Evolutionary conservation across 345 rosid species (phyloP).

Genomic region (Angophora floribunda): DNA sequence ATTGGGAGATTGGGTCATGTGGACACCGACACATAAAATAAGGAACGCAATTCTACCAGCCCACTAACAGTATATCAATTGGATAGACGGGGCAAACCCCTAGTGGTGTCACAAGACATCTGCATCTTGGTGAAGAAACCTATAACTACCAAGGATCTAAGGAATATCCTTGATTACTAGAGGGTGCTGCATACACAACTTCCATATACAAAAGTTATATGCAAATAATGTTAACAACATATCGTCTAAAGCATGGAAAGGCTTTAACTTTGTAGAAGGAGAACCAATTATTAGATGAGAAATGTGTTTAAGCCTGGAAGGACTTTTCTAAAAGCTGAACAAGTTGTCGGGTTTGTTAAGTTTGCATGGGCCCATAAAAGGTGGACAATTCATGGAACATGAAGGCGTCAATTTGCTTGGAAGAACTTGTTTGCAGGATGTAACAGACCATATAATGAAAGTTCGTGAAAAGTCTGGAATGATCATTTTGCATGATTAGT

Average conservation of each 20-base stretch:
- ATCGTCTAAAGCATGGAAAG: background rate
- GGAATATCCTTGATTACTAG: no score
- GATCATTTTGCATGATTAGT: no score
- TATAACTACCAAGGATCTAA: no score
- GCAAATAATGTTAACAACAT: background rate
- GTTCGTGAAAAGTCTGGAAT: background rate
- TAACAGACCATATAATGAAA: background rate
- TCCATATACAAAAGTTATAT: background rate
- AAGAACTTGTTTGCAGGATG: background rate
- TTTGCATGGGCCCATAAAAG: background rate
- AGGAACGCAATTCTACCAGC: no score
- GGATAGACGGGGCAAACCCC: no score
- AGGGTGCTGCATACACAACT: background rate
- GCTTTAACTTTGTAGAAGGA: background rate
- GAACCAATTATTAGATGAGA: background rate
- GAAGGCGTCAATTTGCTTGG: background rate
- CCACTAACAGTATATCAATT: no score
- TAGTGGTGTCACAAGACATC: no score
- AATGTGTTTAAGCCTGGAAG: background rate
- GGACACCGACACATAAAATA: no score
- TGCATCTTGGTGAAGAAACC: no score
- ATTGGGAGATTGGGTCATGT: no score
- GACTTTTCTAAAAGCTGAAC: background rate
- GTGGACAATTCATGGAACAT: background rate
- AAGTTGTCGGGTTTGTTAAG: background rate